phyloP scores from a whole-genome alignment of 176 grass and related monocot genomes.

The Melocanna baccifera region DNA sequence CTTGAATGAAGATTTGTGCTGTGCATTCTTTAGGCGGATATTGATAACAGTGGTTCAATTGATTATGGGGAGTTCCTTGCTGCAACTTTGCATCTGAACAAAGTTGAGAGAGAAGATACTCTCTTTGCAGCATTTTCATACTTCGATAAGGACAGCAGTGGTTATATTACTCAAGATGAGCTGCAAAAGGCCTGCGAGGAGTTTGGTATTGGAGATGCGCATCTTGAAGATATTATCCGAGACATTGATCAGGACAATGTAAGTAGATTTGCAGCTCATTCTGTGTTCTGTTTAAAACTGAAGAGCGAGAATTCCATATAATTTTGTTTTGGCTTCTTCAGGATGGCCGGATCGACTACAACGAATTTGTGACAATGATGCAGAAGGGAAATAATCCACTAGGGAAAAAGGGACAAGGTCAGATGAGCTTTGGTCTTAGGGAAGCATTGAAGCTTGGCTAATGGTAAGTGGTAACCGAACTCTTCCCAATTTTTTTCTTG shows the following conservation, averaged over 20 bases:
- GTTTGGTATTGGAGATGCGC: conserved; percentile 77
- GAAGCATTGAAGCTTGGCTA: conserved; percentile 85
- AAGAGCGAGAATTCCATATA: neutral
- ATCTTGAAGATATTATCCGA: conserved; percentile 78
- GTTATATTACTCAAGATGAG: conserved; percentile 91
- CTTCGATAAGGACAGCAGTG: conserved; percentile 92
- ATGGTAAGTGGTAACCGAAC: conserved; percentile 46
- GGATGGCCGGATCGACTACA: conserved; percentile 97
- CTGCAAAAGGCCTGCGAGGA: conserved; percentile 94
- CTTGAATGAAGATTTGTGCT: conserved; percentile 36
- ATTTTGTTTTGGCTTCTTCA: conserved; percentile 28
- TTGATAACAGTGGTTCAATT: conserved; percentile 90
- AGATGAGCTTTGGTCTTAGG: conserved; percentile 82
- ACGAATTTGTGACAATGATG: conserved; percentile 96
- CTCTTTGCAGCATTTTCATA: conserved; percentile 89
- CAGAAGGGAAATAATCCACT: conserved; percentile 85
- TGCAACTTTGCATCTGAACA: conserved; percentile 92
- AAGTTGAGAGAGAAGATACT: conserved; percentile 89
- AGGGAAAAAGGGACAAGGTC: conserved; percentile 58
- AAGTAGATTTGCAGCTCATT: conserved; percentile 23
- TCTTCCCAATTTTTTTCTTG: conserved; percentile 2
- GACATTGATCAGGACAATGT: conserved; percentile 99
- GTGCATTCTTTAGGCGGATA: conserved; percentile 68
- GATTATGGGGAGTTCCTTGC: conserved; percentile 95
- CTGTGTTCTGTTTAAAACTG: conserved; percentile 12